These are phyloP conservation scores for Xylaria sp. DNA, from an alignment of 2,329 filamentous ascomycete genomes.

Conservation along the genomic window DNA sequence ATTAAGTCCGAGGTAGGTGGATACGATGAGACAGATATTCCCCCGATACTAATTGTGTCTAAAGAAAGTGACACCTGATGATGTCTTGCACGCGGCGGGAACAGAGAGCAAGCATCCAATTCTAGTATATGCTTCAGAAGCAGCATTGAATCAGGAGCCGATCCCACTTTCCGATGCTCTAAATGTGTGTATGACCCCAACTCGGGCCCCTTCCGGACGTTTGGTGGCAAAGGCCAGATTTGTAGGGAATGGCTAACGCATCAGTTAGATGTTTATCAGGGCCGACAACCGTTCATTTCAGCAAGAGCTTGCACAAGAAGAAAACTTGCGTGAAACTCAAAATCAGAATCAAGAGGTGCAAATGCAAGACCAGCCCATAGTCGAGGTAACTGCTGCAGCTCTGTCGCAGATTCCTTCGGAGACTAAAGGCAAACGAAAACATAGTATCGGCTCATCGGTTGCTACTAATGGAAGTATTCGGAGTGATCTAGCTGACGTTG, in stretches of 20 bases:
- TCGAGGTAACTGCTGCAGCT: slow-evolving; percentile 27
- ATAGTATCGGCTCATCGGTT: slow-evolving; percentile 39
- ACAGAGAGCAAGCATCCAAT: slow-evolving; percentile 54
- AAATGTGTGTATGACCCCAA: slow-evolving; percentile 41
- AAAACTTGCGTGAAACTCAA: not conserved
- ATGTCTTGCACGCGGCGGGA: slow-evolving; percentile 53
- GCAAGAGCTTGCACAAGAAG: slow-evolving; percentile 53
- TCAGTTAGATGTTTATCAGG: slow-evolving; percentile 53
- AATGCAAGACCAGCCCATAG: slow-evolving; percentile 10
- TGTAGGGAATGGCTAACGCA: slow-evolving; percentile 26
- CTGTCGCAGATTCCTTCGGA: slow-evolving; percentile 26
- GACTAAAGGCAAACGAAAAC: slow-evolving; percentile 34
- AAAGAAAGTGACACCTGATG: slow-evolving; percentile 55
- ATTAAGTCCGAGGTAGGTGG: slow-evolving; percentile 55
- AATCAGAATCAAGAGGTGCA: slow-evolving; percentile 27
- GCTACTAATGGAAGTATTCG: slow-evolving; percentile 40
- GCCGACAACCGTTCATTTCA: slow-evolving; percentile 59
- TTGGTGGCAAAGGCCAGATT: not conserved
- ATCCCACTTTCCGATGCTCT: slow-evolving; percentile 48
- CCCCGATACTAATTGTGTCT: slow-evolving; percentile 25
- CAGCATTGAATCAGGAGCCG: slow-evolving; percentile 46
- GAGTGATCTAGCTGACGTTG: slow-evolving; percentile 34
- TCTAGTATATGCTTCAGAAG: slow-evolving; percentile 60
- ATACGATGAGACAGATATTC: not conserved
- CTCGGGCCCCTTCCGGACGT: too few species aligned